These are phyloP conservation scores for Psidium friedrichsthalianum DNA, from an alignment of 345 rosid species.

Conservation along the genomic window DNA sequence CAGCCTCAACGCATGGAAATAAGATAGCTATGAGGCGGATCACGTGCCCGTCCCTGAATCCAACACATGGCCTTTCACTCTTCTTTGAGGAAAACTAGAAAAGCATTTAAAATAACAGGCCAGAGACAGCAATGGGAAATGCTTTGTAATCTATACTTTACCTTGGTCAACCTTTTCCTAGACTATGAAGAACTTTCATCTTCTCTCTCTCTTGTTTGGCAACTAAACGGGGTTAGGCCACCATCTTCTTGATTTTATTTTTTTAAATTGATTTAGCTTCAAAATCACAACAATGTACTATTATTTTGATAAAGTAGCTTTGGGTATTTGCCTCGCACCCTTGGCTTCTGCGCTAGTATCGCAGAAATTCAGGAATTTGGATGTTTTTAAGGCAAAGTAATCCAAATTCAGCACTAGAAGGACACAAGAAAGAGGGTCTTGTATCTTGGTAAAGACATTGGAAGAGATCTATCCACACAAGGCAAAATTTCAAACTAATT, in stretches of 20 bases:
- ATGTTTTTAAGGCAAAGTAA: background rate
- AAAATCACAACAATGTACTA: background rate
- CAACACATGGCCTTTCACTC: conserved; percentile 26
- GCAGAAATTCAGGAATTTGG: background rate
- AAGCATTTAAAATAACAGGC: background rate
- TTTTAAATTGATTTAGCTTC: background rate
- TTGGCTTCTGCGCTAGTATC: background rate
- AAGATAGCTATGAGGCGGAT: conserved; percentile 2
- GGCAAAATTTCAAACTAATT: background rate
- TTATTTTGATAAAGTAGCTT: background rate
- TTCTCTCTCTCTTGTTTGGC: background rate
- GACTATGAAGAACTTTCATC: background rate
- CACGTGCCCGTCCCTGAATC: conserved; percentile 31
- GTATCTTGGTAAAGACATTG: background rate
- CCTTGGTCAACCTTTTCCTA: background rate
- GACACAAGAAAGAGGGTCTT: background rate
- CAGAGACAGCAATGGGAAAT: background rate
- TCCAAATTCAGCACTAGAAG: background rate
- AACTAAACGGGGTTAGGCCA: too few relatives aligned
- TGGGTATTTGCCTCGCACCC: background rate
- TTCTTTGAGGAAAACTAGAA: background rate
- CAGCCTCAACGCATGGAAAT: conserved; percentile 12
- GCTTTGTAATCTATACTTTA: background rate
- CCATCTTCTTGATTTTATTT: too few relatives aligned
- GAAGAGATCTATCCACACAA: background rate